Base-by-base conservation (phyloP, 768 basidiomycete genomes). In the Suillus americanus region DNA sequence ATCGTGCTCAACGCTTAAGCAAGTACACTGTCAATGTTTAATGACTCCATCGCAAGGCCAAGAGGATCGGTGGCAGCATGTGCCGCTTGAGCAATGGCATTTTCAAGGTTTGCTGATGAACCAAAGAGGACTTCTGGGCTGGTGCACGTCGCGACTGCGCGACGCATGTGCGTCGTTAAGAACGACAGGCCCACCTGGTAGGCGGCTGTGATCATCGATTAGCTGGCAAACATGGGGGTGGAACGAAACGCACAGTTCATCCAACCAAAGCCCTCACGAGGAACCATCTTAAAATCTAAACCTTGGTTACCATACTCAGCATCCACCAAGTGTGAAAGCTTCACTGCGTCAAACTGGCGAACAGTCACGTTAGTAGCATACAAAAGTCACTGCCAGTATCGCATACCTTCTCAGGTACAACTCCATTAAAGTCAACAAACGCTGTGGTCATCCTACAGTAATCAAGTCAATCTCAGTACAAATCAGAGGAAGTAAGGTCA, bases 201-300 rank as follows among this genome's bases (percentile, higher is more conserved):
- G 37, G 95, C 93, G 69, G 96, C 93, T 95, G 70, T 48, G 45
- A 62, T 59, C 62, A 30, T 56, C 51, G 64, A 62, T 46, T 62
- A 46, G 65, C 35, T 61, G 43, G n/a, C 38, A 12, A 33, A 43
- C 43, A 9, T 18, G 35, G 25, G 0, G 2, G 40, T 13, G 20
- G 62, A 33, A 2, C 13, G 41, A 45, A 13, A 79, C 89, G 65
- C 71, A 94, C 94, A 84, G 67, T 97, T 97, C 92, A 95, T 97
- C 97, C 95, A 98, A 10, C 97, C 97, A 73, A 99, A 99, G 62
- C 97, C 97, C 78, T 99, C 97, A 16, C 95, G 86, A 59, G 96
- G 96, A 51, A 98, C 92, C 85, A 96, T 89, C 80, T 96, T 94
- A 81, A 99, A 99, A 80, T 99, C 97, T 69, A 97, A 84, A 57